Percentiles rank a stretch among this genome's conserved stretches.
phyloP scores from a whole-genome alignment of 2,329 filamentous ascomycete genomes.

The Penicillium sp. region DNA sequence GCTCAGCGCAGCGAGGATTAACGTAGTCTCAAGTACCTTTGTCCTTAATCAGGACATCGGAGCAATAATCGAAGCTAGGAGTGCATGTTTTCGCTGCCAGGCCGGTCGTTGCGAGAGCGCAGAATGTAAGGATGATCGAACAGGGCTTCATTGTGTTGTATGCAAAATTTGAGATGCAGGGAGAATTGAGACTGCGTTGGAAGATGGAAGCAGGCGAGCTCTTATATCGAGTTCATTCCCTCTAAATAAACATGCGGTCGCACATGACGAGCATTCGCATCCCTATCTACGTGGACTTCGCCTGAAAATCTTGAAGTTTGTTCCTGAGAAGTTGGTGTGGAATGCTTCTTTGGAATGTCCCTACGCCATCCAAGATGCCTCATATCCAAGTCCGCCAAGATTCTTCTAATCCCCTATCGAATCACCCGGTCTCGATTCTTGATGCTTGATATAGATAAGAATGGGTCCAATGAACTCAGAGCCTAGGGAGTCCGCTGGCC shows the following conservation, averaged over 20 bases:
- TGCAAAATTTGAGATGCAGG: background rate
- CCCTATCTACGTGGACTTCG: background rate
- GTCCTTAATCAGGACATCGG: constrained; percentile 26
- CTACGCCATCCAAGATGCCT: constrained; percentile 15
- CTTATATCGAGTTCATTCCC: background rate
- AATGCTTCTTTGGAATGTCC: constrained; percentile 12
- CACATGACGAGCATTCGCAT: constrained; percentile 9
- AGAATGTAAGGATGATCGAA: constrained; percentile 20
- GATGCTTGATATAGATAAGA: background rate
- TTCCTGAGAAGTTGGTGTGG: background rate
- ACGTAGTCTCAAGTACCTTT: constrained; percentile 24
- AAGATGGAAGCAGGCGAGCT: background rate
- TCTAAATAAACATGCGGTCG: background rate
- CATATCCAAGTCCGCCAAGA: background rate
- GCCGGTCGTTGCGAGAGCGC: constrained; percentile 18
- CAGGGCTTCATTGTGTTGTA: constrained; percentile 25
- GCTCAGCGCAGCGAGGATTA: background rate
- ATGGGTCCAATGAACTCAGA: background rate
- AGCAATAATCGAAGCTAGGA: constrained; percentile 38
- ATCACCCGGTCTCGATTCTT: background rate
- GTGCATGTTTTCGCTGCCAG: constrained; percentile 33
- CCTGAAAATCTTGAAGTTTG: constrained; percentile 10
- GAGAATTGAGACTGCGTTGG: background rate
- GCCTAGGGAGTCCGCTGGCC: background rate
- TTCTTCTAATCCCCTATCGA: background rate